phyloP scores from a whole-genome alignment of 1,284 basidiomycete species.

The Vanrija pseudolonga region DNA sequence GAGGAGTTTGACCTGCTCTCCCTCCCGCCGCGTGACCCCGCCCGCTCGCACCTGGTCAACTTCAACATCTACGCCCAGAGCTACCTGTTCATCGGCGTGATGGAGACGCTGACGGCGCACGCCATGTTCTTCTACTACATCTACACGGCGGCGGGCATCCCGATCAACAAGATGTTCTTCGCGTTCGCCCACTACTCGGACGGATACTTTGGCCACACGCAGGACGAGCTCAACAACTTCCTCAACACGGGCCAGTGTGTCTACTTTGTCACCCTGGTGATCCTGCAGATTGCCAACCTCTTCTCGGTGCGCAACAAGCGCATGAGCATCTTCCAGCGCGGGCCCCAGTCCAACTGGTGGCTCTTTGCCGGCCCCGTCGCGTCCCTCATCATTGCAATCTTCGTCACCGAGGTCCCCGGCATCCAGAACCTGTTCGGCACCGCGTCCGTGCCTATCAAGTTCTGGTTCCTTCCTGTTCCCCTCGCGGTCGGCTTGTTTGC shows the following conservation, averaged over 20 bases:
- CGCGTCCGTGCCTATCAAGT: slow-evolving; percentile 54
- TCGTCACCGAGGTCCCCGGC: slow-evolving; percentile 58
- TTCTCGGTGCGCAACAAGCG: slow-evolving; percentile 55
- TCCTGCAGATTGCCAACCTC: slow-evolving; percentile 64
- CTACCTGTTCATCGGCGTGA: slow-evolving; percentile 60
- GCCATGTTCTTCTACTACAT: slow-evolving; percentile 54
- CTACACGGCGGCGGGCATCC: slow-evolving; percentile 54
- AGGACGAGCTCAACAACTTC: slow-evolving; percentile 47
- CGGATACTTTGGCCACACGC: slow-evolving; percentile 43
- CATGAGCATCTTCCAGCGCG: slow-evolving; percentile 54
- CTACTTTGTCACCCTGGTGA: slow-evolving; percentile 61
- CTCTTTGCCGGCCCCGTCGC: slow-evolving; percentile 54
- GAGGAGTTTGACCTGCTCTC: slow-evolving; percentile 57
- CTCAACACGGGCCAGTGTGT: slow-evolving; percentile 53
- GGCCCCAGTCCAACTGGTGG: slow-evolving; percentile 46
- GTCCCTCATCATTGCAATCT: slow-evolving; percentile 54
- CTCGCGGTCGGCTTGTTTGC: slow-evolving; percentile 38
- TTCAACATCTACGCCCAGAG: slow-evolving; percentile 59
- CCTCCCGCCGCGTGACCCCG: slow-evolving; percentile 62
- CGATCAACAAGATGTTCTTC: slow-evolving; percentile 54
- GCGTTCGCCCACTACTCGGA: slow-evolving; percentile 55
- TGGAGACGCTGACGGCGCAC: slow-evolving; percentile 56
- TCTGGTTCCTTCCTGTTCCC: slow-evolving; percentile 54
- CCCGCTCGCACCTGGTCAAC: slow-evolving; percentile 52
- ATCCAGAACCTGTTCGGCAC: slow-evolving; percentile 60